A percentile compares a stretch with the other conserved stretches of the same genome.
These are phyloP conservation scores for Nicotiana tabacum DNA, from an alignment of 257 asterid species.

Conservation along the genomic window DNA sequence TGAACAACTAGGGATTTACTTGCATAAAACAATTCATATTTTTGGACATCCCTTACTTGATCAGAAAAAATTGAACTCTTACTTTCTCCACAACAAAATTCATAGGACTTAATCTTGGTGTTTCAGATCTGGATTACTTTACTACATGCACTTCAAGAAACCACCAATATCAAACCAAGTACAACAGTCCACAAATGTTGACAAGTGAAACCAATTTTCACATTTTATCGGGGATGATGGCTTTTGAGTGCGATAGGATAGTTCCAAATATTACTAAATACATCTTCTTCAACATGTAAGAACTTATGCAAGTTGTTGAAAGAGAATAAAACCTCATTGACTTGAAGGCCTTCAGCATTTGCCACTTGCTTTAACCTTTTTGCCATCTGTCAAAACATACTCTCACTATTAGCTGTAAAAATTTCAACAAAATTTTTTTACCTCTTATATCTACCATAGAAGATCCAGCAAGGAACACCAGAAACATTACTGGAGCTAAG, in stretches of 20 bases:
- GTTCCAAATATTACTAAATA: not conserved
- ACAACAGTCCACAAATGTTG: not conserved
- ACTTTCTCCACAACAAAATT: not conserved
- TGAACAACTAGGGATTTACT: not conserved
- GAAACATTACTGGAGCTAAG: not conserved
- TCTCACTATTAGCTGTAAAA: not conserved
- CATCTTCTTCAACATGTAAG: not conserved
- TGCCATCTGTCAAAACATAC: constrained; percentile 59
- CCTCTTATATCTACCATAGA: constrained; percentile 11
- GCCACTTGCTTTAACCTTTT: constrained; percentile 85
- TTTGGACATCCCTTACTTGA: not conserved
- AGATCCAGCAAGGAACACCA: constrained; percentile 17
- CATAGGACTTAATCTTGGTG: not conserved
- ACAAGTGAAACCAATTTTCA: not conserved
- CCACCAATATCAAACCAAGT: not conserved
- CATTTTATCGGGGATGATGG: not conserved
- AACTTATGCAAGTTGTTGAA: not conserved
- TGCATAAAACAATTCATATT: not conserved
- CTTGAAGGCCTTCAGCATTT: constrained; percentile 79
- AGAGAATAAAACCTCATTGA: constrained; percentile 55
- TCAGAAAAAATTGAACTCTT: not conserved
- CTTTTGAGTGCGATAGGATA: not conserved
- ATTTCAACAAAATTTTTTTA: not conserved
- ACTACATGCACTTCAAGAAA: not conserved
- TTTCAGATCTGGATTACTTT: not conserved